Evolutionary conservation across 1,139 yeast species (phyloP).

Genomic region (Saccharomyces hybrid): DNA sequence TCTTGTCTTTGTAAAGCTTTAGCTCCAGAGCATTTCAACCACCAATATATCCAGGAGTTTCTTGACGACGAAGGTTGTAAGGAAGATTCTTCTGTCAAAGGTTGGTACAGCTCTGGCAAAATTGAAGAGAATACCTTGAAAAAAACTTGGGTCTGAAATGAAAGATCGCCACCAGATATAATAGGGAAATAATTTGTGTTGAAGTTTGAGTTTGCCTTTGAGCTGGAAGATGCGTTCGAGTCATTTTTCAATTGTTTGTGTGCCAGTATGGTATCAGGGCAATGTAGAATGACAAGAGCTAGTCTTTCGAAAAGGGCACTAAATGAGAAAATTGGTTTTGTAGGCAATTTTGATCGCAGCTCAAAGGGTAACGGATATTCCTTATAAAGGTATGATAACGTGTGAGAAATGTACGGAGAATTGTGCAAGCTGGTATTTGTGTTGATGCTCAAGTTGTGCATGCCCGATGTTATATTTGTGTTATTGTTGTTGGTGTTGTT

Average conservation of each 20-base stretch:
- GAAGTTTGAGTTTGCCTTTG: slow-evolving; percentile 7
- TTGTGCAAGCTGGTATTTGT: background rate
- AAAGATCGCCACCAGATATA: slow-evolving; percentile 54
- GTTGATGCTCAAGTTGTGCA: background rate
- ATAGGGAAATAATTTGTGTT: slow-evolving; percentile 36
- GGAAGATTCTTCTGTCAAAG: slow-evolving; percentile 74
- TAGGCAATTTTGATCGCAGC: slow-evolving; percentile 18
- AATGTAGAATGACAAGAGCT: slow-evolving; percentile 66
- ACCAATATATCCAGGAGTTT: slow-evolving; percentile 91
- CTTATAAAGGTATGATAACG: slow-evolving; percentile 17
- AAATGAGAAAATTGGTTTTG: slow-evolving; percentile 32
- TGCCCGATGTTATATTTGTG: background rate
- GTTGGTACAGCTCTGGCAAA: slow-evolving; percentile 73
- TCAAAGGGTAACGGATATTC: slow-evolving; percentile 28
- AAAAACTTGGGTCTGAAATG: slow-evolving; percentile 40
- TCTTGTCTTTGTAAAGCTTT: slow-evolving; percentile 77
- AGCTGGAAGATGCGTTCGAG: slow-evolving; percentile 3
- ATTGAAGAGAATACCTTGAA: slow-evolving; percentile 53
- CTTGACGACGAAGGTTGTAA: slow-evolving; percentile 49
- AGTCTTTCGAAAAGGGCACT: slow-evolving; percentile 70
- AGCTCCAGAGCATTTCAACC: slow-evolving; percentile 91
- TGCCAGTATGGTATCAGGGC: slow-evolving; percentile 42
- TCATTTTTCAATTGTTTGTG: slow-evolving; percentile 16
- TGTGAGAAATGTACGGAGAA: slow-evolving; percentile 1
- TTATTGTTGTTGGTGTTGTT: background rate